These are phyloP conservation scores for Limtongia smithiae DNA, from an alignment of 805 yeast species.

Conservation along the genomic window DNA sequence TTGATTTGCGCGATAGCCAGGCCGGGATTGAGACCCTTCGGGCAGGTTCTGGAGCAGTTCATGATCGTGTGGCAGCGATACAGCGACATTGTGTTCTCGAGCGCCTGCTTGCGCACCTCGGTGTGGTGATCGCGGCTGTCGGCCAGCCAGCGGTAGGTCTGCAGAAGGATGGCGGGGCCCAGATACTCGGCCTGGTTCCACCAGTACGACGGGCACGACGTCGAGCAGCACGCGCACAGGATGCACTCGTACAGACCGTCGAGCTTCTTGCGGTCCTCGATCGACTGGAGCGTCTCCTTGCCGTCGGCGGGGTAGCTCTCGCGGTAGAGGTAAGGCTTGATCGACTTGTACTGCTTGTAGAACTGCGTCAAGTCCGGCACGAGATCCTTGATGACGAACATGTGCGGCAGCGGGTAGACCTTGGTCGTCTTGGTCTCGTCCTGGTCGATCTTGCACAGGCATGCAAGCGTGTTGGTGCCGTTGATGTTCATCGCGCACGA, in stretches of 20 bases:
- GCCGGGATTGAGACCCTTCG: constrained; percentile 98
- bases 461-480: constrained; percentile 94
- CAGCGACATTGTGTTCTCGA: constrained; percentile 94
- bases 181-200: constrained; percentile 99
- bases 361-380: constrained; percentile 97
- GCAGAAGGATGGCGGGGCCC: constrained; percentile 99
- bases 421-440: constrained; percentile 71
- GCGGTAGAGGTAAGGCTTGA: constrained; percentile 94
- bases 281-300: constrained; percentile 83
- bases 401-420: constrained; percentile 96
- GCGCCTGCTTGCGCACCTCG: constrained; percentile 72
- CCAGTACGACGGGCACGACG: constrained; percentile 99
- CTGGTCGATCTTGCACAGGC: constrained; percentile 88
- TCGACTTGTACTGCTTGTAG: constrained; percentile 97
- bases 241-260: constrained; percentile 98
- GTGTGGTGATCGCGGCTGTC: constrained; percentile 96
- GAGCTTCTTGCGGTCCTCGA: constrained; percentile 90
- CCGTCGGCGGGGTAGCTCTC: constrained; percentile 78
- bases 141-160: constrained; percentile 97
- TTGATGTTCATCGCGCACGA: constrained; percentile 99
- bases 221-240: constrained; percentile 97
- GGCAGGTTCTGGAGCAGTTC: constrained; percentile 98
- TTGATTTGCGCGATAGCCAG: constrained; percentile 95
- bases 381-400: constrained; percentile 94
- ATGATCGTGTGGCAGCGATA: constrained; percentile 93